Conservation (phyloP, 2,329 filamentous ascomycete genomes). For the Bipolaris gigantea region DNA sequence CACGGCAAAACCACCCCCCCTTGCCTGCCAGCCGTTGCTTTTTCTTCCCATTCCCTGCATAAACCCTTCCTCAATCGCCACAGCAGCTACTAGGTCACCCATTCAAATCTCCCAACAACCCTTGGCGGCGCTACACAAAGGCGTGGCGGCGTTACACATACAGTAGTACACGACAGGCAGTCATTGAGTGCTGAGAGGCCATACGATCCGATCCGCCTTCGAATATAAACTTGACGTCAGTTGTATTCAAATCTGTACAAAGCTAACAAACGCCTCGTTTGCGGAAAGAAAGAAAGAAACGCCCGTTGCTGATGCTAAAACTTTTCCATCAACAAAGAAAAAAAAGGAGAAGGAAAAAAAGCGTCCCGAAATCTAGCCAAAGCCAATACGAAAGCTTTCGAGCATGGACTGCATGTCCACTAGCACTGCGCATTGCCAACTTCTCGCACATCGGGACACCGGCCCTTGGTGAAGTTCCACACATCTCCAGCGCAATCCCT, state of each 20-base stretch:
- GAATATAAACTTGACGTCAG: not conserved
- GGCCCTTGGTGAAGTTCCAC: slow-evolving; percentile 44
- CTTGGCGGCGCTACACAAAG: not conserved
- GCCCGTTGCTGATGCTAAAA: slow-evolving; percentile 11
- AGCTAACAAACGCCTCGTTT: not conserved
- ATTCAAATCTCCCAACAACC: not conserved
- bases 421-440: slow-evolving; percentile 18
- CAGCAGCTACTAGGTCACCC: not conserved
- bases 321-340: not conserved
- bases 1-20: not conserved
- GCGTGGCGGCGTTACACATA: not conserved
- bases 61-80: not conserved
- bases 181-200: not conserved
- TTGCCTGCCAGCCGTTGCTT: not conserved
- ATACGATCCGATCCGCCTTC: not conserved
- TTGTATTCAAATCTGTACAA: not conserved
- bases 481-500: slow-evolving; percentile 44
- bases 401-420: not conserved
- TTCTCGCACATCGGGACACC: slow-evolving; percentile 18
- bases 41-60: not conserved
- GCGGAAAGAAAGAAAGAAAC: slow-evolving; percentile 1
- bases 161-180: not conserved
- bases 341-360: not conserved
- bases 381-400: not conserved
- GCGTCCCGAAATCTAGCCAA: not conserved